phyloP scores from a whole-genome alignment of 352 stramenopile species.

The Globisporangium spiculum region DNA sequence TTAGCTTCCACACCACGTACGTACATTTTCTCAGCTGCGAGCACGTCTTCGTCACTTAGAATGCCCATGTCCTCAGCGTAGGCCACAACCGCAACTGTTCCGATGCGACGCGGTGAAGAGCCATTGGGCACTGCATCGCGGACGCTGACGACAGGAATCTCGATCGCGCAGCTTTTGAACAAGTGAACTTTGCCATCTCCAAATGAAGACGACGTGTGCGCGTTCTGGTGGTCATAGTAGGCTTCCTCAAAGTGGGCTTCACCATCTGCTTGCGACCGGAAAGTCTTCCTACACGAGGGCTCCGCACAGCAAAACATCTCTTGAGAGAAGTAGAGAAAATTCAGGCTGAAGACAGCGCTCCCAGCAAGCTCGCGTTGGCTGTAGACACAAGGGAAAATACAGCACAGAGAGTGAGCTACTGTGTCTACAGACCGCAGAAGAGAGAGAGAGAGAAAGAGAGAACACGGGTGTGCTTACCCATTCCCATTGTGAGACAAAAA shows the following conservation, averaged over 20 bases:
- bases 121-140: neutral
- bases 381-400: neutral
- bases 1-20: neutral
- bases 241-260: slow-evolving; percentile 37
- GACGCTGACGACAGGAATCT: slow-evolving; percentile 42
- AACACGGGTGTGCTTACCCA: neutral
- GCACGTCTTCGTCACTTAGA: slow-evolving; percentile 13
- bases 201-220: neutral
- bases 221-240: slow-evolving; percentile 15
- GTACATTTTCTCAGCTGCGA: slow-evolving; percentile 10
- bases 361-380: slow-evolving; percentile 20
- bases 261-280: slow-evolving; percentile 26
- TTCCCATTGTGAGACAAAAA: slow-evolving; percentile 12
- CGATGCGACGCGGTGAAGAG: slow-evolving; percentile 16
- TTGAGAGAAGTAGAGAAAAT: slow-evolving; percentile 69
- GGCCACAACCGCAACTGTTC: slow-evolving; percentile 30
- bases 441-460: no score
- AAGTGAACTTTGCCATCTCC: slow-evolving; percentile 7
- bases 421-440: neutral
- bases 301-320: slow-evolving; percentile 42
- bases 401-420: neutral
- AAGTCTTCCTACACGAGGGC: slow-evolving; percentile 30
- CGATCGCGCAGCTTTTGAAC: slow-evolving; percentile 59
- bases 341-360: slow-evolving; percentile 62
- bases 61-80: slow-evolving; percentile 38